Conservation (phyloP, 1,139 yeast species). For the Pichia kudriavzevii region DNA sequence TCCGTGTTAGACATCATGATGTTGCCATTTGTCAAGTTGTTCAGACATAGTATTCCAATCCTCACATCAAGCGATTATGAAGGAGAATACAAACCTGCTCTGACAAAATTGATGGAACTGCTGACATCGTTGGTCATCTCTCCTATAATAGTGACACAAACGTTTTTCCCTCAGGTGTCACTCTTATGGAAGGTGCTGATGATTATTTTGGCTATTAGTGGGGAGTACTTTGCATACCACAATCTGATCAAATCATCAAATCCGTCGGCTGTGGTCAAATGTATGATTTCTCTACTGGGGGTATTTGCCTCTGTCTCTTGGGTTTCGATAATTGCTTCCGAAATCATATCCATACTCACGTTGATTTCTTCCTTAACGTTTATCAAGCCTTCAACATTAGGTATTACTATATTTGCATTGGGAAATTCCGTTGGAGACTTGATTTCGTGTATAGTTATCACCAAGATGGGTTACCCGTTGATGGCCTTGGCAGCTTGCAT, state of each 20-base stretch:
- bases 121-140: constrained; percentile 19
- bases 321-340: constrained; percentile 72
- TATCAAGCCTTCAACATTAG: constrained; percentile 74
- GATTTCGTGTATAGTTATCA: constrained; percentile 76
- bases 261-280: constrained; percentile 27
- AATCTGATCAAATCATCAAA: constrained; percentile 15
- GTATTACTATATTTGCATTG: constrained; percentile 80
- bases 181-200: constrained; percentile 10
- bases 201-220: constrained; percentile 5
- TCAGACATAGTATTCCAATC: constrained; percentile 21
- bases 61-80: constrained; percentile 19
- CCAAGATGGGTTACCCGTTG: constrained; percentile 77
- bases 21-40: constrained; percentile 17
- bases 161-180: constrained; percentile 17
- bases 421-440: constrained; percentile 92
- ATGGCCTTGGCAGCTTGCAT: constrained; percentile 95
- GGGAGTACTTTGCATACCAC: constrained; percentile 15
- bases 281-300: constrained; percentile 44
- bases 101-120: constrained; percentile 15
- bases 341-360: constrained; percentile 61
- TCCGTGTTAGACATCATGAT: constrained; percentile 13
- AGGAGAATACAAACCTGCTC: constrained; percentile 17
- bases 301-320: constrained; percentile 63
- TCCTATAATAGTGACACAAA: constrained; percentile 17
- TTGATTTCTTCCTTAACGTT: constrained; percentile 52